Conservation (phyloP, 1,139 yeast genomes). For the Suhomyces choctaworum region DNA sequence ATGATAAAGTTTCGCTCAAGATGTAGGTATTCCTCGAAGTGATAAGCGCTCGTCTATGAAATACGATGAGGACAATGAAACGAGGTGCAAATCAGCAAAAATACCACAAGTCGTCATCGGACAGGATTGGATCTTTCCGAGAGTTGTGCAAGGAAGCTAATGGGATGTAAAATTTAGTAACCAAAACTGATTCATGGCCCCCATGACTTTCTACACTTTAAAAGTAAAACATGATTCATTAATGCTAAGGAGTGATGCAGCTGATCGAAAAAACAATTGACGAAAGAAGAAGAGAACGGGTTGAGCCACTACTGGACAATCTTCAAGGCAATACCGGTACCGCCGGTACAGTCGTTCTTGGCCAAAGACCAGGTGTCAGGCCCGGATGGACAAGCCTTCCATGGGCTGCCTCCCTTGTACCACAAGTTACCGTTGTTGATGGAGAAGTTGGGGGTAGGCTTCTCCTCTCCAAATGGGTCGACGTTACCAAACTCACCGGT, state of each 20-base stretch:
- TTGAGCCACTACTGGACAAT: slow-evolving; percentile 13
- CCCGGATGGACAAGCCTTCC: slow-evolving; percentile 33
- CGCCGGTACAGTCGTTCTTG: slow-evolving; percentile 29
- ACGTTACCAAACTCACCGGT: slow-evolving; percentile 35
- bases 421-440: slow-evolving; percentile 25
- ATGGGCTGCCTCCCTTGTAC: slow-evolving; percentile 22
- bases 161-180: too few relatives aligned
- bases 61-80: too few relatives aligned
- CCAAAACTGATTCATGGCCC: too few relatives aligned
- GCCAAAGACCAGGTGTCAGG: slow-evolving; percentile 27
- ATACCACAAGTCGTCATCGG: too few relatives aligned
- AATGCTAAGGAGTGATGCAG: slow-evolving; percentile 4
- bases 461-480: slow-evolving; percentile 28
- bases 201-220: too few relatives aligned
- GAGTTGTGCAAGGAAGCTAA: too few relatives aligned
- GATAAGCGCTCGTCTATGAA: too few relatives aligned
- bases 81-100: too few relatives aligned
- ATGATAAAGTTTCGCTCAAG: too few relatives aligned
- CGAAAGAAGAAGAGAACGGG: slow-evolving; percentile 1
- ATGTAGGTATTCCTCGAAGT: too few relatives aligned
- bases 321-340: slow-evolving; percentile 26
- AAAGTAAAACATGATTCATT: slow-evolving; percentile 1
- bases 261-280: neutral
- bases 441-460: slow-evolving; percentile 28
- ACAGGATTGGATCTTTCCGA: too few relatives aligned